Base-by-base conservation (phyloP, 805 yeast species). In the Candida broadrunensis region DNA sequence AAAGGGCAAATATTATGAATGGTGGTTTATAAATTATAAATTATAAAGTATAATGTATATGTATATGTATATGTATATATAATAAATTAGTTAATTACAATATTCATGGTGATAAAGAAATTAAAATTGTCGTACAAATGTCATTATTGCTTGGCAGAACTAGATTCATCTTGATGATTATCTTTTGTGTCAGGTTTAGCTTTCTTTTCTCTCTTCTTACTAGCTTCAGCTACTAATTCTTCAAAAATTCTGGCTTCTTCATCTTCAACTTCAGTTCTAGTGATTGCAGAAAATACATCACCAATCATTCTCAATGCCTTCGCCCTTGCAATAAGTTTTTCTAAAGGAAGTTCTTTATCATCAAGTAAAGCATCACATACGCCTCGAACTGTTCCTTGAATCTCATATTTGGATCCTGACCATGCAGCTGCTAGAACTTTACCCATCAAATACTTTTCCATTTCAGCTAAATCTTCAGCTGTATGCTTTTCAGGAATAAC, bases 391-490 rank as follows among this genome's bases (percentile, higher is more conserved):
- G 88, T 84, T 12, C 83, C 73, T 57, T 81, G 32, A 39, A 86
- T 85, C 58, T 86, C 95, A 55, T 80, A 85, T 54, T 77, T 83
- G 11, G 90, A 81, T 0, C 91, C 88, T 11, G 80, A 80, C 95
- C 95, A 86, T 7, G 93, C 93, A 2, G 90, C 91, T 7, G 86
- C 83, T 26, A 86, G 64, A 15, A 85, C 86, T 58, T 85, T 86
- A 16, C 91, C 93, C 72, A 85, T 81, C 48, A 86, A 63, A 24
- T 81, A 70, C 56, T 84, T 81, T 54, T 85, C 91, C 70, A 81
- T 75, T 45, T 82, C 84, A 2, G 87, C 88, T 18, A 81, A 46
- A 40, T 81, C 84, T 48, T 81, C 86, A 2, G 71, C 70, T 1
- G 84, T 59, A 46, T 70, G 74, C 43, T 65, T 65, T 23, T 61